A percentile compares a stretch with the other conserved stretches of the same genome.
Evolutionary conservation across 1,139 yeast species (phyloP).

Genomic region (Waltiozyma sp.): DNA sequence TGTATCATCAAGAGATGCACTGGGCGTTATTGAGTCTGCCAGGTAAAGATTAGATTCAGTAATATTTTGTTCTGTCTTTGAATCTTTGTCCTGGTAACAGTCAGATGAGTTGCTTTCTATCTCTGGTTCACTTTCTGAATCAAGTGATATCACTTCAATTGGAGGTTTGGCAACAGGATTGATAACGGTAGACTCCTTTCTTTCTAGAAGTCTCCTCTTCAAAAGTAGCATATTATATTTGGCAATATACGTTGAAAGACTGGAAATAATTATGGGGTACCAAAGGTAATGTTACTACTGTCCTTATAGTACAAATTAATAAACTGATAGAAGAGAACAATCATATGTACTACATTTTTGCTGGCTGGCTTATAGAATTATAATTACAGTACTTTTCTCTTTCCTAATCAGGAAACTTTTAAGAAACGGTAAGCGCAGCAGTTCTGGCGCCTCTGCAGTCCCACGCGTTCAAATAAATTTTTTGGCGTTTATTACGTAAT

Average conservation of each 20-base stretch:
- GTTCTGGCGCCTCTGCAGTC: neutral
- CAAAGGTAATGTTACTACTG: no score
- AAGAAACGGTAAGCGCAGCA: neutral
- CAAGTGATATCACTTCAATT: neutral
- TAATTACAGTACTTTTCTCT: no score
- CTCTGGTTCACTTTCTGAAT: constrained; percentile 1
- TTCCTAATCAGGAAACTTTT: neutral
- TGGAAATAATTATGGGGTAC: no score
- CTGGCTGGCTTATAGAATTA: no score
- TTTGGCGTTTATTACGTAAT: neutral
- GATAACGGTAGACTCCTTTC: neutral
- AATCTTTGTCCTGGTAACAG: no score
- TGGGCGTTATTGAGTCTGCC: no score
- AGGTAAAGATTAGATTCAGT: no score
- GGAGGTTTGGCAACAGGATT: neutral
- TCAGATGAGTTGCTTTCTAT: neutral
- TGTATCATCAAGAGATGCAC: no score
- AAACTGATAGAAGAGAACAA: neutral
- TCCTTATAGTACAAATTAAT: no score
- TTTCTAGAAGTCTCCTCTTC: neutral
- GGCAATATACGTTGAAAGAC: no score
- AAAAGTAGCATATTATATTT: neutral
- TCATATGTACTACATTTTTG: neutral
- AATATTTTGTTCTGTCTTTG: no score
- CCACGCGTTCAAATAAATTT: neutral